Percentiles rank a stretch among this genome's conserved stretches.
phyloP scores from a whole-genome alignment of 1,284 basidiomycete genomes.

The Veloporphyrellus conicus region DNA sequence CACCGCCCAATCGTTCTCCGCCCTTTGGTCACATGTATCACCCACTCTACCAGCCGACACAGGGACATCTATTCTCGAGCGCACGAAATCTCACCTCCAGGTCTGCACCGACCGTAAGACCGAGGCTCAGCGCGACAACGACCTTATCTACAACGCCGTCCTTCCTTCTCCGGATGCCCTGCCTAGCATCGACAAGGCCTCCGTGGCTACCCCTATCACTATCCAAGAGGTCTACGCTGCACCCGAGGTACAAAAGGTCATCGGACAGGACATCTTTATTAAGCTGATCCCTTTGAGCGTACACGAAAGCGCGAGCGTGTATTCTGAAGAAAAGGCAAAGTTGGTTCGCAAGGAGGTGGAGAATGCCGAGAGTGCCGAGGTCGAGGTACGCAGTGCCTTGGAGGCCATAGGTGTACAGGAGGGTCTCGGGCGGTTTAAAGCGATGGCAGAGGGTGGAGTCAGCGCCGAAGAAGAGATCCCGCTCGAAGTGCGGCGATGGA shows the following conservation, averaged over 20 bases:
- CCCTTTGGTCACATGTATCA: constrained; percentile 70
- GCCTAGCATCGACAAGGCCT: constrained; percentile 74
- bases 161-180: constrained; percentile 79
- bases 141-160: constrained; percentile 97
- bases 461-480: constrained; percentile 71
- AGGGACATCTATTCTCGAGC: constrained; percentile 70
- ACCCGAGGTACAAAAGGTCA: constrained; percentile 91
- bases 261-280: constrained; percentile 89
- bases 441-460: constrained; percentile 70
- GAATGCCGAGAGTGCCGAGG: constrained; percentile 79
- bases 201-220: constrained; percentile 75
- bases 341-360: constrained; percentile 88
- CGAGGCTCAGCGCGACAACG: constrained; percentile 86
- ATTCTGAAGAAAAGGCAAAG: constrained; percentile 99
- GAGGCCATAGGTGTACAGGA: constrained; percentile 82
- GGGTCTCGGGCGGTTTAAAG: constrained; percentile 71
- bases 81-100: constrained; percentile 79
- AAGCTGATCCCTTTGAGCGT: constrained; percentile 90
- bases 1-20: constrained; percentile 66
- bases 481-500: constrained; percentile 70
- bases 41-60: constrained; percentile 89
- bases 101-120: constrained; percentile 73
- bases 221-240: constrained; percentile 93
- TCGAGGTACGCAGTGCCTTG: constrained; percentile 73
- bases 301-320: constrained; percentile 93